Percentiles rank a stretch among this genome's conserved stretches.
These are phyloP conservation scores for Pinus albicaulis DNA, from an alignment of 75 land plant genomes.

Conservation along the genomic window DNA sequence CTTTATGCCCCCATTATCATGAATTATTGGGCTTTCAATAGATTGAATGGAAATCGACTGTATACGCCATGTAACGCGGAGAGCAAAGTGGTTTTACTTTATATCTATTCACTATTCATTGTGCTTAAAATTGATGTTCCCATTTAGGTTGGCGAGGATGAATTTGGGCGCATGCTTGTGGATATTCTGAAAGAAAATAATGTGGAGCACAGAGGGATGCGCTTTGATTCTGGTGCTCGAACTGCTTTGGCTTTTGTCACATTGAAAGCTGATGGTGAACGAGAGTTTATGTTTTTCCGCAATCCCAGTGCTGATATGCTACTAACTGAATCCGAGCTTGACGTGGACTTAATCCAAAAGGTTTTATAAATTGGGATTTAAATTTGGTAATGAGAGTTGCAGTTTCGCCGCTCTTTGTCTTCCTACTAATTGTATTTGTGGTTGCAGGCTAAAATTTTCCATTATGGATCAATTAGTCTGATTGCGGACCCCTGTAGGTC, in stretches of 20 bases:
- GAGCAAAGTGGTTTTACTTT: no score
- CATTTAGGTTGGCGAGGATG: slow-evolving; percentile 58
- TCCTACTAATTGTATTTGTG: not conserved
- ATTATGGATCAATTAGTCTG: slow-evolving; percentile 97
- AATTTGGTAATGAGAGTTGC: not conserved
- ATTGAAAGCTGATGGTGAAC: slow-evolving; percentile 81
- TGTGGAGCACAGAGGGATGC: slow-evolving; percentile 32
- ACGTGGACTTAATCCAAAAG: slow-evolving; percentile 46
- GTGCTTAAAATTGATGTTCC: no score
- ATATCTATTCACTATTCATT: no score
- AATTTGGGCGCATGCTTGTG: slow-evolving; percentile 59
- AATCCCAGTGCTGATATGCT: slow-evolving; percentile 99
- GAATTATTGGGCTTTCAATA: no score
- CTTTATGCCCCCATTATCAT: no score
- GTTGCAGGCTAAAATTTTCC: slow-evolving; percentile 83
- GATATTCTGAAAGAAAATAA: slow-evolving; percentile 34
- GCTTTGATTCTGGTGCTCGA: slow-evolving; percentile 55
- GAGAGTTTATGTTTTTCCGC: slow-evolving; percentile 96
- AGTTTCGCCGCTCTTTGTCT: not conserved
- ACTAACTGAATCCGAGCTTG: slow-evolving; percentile 70
- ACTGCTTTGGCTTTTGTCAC: slow-evolving; percentile 98
- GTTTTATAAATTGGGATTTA: not conserved
- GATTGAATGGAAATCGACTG: no score
- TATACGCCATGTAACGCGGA: no score
- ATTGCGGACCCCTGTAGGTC: slow-evolving; percentile 95